phyloP scores from a whole-genome alignment of 106 monocot species.

The Dendrobium catenatum region DNA sequence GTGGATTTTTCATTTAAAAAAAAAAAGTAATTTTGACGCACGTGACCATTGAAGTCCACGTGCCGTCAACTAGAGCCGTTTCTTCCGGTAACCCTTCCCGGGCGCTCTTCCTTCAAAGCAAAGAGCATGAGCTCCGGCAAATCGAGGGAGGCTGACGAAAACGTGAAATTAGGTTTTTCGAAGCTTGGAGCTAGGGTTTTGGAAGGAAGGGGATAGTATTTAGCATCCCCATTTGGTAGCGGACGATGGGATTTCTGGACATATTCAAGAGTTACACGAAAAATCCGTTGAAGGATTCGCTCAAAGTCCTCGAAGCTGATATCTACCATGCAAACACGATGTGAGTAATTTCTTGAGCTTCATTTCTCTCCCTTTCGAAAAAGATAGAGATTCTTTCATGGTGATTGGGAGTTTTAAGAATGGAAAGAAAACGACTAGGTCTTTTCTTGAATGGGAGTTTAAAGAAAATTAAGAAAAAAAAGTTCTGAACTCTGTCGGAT shows the following conservation, averaged over 20 bases:
- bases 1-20: too few relatives aligned
- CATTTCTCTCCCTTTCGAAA: too few relatives aligned
- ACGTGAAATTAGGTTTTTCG: background rate
- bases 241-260: background rate
- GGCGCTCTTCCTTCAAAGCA: too few relatives aligned
- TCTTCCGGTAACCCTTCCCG: too few relatives aligned
- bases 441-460: background rate
- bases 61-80: too few relatives aligned
- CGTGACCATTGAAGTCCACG: too few relatives aligned
- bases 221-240: background rate
- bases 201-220: background rate
- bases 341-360: constrained; percentile 17
- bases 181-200: background rate
- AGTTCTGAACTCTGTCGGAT: too few relatives aligned
- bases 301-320: constrained; percentile 84
- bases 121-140: too few relatives aligned
- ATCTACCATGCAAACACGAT: constrained; percentile 89
- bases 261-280: constrained; percentile 26
- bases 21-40: too few relatives aligned
- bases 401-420: background rate
- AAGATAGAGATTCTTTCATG: background rate
- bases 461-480: background rate
- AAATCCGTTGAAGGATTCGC: constrained; percentile 82
- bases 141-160: background rate
- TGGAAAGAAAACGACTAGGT: background rate